Conservation (phyloP, 805 yeast species). For the Candida mattraensis region DNA sequence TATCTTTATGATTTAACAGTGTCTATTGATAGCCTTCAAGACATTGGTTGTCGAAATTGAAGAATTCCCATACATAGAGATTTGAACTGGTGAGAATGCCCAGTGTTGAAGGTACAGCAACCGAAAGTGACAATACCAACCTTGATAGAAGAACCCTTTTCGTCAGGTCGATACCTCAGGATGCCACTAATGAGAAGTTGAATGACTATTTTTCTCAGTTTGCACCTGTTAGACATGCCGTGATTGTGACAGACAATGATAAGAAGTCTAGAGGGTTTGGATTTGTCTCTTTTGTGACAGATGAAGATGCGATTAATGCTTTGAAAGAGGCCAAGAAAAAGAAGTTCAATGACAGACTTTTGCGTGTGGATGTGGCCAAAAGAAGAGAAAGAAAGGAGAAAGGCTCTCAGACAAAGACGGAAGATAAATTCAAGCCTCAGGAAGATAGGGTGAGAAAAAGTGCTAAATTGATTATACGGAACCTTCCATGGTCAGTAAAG, state of each 20-base stretch:
- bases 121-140: constrained; percentile 25
- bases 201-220: constrained; percentile 85
- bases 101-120: constrained; percentile 1
- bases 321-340: constrained; percentile 62
- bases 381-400: constrained; percentile 74
- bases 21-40: too few relatives aligned
- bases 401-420: constrained; percentile 24
- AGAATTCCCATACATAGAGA: too few relatives aligned
- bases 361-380: constrained; percentile 85
- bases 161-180: constrained; percentile 80
- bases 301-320: constrained; percentile 82
- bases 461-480: constrained; percentile 85
- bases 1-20: too few relatives aligned
- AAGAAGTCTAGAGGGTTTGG: constrained; percentile 91
- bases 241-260: constrained; percentile 76
- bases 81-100: too few relatives aligned
- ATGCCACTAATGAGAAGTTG: constrained; percentile 78
- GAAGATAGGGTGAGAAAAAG: constrained; percentile 45
- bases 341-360: constrained; percentile 62
- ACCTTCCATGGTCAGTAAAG: constrained; percentile 94
- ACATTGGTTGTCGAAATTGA: too few relatives aligned
- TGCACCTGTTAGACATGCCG: constrained; percentile 95
- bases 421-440: constrained; percentile 28
- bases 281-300: constrained; percentile 82
- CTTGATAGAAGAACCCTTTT: constrained; percentile 69